Percentiles rank a stretch among this genome's conserved stretches.
Evolutionary conservation across 2,329 filamentous ascomycete genomes (phyloP).

Genomic region (Nemania sp.): DNA sequence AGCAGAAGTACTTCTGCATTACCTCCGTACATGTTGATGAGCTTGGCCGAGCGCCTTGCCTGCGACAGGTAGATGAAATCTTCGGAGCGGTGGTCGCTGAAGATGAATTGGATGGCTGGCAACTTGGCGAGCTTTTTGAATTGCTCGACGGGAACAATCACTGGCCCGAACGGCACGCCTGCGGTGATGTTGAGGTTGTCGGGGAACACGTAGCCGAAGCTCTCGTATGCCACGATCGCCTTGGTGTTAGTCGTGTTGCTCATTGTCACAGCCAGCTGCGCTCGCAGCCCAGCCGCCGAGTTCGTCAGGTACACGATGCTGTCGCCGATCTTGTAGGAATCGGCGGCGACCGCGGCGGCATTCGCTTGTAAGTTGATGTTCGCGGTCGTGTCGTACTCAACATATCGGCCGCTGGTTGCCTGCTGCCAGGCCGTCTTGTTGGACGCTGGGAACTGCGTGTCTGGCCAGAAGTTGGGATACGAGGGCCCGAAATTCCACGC

Average conservation of each 20-base stretch:
- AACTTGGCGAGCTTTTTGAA: slow-evolving; percentile 36
- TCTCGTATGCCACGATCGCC: slow-evolving; percentile 40
- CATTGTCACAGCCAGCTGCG: slow-evolving; percentile 39
- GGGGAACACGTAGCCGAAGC: slow-evolving; percentile 33
- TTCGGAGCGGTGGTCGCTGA: slow-evolving; percentile 34
- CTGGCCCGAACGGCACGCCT: slow-evolving; percentile 29
- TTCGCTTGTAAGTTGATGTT: slow-evolving; percentile 41
- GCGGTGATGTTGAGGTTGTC: slow-evolving; percentile 33
- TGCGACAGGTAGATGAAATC: slow-evolving; percentile 29
- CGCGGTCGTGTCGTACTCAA: slow-evolving; percentile 40
- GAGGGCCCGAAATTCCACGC: slow-evolving; percentile 44
- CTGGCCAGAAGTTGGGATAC: slow-evolving; percentile 40
- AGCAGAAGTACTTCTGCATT: slow-evolving; percentile 35
- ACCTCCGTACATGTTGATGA: slow-evolving; percentile 38
- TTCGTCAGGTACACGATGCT: slow-evolving; percentile 42
- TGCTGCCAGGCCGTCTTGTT: slow-evolving; percentile 41
- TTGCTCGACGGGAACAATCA: slow-evolving; percentile 32
- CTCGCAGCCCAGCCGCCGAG: slow-evolving; percentile 41
- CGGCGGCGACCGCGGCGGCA: slow-evolving; percentile 41
- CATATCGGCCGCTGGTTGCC: slow-evolving; percentile 41
- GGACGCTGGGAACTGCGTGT: slow-evolving; percentile 41
- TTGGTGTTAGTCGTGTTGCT: slow-evolving; percentile 43
- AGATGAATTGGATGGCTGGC: slow-evolving; percentile 33
- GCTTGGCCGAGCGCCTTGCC: slow-evolving; percentile 27
- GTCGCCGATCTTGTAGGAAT: slow-evolving; percentile 38